Conservation (phyloP, 163 green algal species). For the Coccomyxa subellipsoidea region DNA sequence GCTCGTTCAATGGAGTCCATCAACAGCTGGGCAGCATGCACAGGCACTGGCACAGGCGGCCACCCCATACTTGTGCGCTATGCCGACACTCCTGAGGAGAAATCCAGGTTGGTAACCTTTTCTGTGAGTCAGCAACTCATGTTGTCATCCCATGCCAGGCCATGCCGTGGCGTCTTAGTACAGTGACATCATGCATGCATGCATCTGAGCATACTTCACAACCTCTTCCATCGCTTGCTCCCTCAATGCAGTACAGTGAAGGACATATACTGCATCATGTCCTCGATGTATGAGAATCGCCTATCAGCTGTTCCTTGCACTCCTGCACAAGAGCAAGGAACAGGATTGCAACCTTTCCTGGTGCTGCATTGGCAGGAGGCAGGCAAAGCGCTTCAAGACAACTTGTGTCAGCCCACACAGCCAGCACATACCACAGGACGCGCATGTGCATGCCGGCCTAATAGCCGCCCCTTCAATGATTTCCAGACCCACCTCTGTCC, state of each 20-base stretch:
- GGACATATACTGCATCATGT: not conserved
- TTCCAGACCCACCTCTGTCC: not conserved
- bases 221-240: not conserved
- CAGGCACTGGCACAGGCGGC: not conserved
- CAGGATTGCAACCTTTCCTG: no score
- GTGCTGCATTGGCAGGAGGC: not conserved
- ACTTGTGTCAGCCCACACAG: not conserved
- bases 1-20: slow-evolving; percentile 48
- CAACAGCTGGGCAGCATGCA: slow-evolving; percentile 32
- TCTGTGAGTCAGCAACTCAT: not conserved
- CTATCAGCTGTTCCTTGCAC: no score
- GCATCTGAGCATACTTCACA: no score
- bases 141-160: not conserved
- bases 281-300: no score
- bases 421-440: not conserved
- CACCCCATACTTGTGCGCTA: slow-evolving; percentile 34
- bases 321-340: no score
- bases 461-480: not conserved
- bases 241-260: not conserved
- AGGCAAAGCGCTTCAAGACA: not conserved
- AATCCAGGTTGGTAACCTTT: slow-evolving; percentile 11
- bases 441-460: not conserved
- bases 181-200: not conserved
- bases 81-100: slow-evolving; percentile 56
- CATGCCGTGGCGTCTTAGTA: not conserved